Evolutionary conservation across 2,329 filamentous ascomycete genomes (phyloP).

Genomic region (Colletotrichum incanum): DNA sequence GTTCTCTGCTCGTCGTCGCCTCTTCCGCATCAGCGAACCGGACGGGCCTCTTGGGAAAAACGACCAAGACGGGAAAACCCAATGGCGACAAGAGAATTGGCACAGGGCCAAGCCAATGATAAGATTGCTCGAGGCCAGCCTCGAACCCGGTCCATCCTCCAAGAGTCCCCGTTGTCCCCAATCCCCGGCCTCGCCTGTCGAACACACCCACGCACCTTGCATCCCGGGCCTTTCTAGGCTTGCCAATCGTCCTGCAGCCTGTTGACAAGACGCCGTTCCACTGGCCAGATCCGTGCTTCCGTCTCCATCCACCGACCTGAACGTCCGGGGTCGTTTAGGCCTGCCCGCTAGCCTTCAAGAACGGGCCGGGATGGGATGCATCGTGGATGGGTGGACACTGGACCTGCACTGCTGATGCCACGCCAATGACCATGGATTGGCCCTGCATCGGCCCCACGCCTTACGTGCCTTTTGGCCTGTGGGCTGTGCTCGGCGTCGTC

Average conservation of each 20-base stretch:
- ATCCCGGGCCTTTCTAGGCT: conserved; percentile 28
- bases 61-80: neutral
- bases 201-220: conserved; percentile 8
- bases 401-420: conserved; percentile 29
- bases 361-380: conserved; percentile 24
- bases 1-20: neutral
- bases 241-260: conserved; percentile 5
- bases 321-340: conserved; percentile 22
- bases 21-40: neutral
- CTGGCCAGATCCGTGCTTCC: conserved; percentile 26
- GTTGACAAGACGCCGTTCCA: conserved; percentile 24
- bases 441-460: conserved; percentile 23
- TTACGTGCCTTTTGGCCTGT: conserved; percentile 20
- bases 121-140: conserved; percentile 29
- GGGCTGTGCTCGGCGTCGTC: conserved; percentile 28
- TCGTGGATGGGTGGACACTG: conserved; percentile 6
- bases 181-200: conserved; percentile 22
- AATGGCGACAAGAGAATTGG: conserved; percentile 26
- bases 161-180: neutral
- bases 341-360: conserved; percentile 28
- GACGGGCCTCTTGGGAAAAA: neutral
- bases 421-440: conserved; percentile 34
- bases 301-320: conserved; percentile 29
- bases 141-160: conserved; percentile 29
- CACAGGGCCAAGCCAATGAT: conserved; percentile 37